Evolutionary conservation across 768 basidiomycete species (phyloP).

Genomic region (Calocybe cyanea): DNA sequence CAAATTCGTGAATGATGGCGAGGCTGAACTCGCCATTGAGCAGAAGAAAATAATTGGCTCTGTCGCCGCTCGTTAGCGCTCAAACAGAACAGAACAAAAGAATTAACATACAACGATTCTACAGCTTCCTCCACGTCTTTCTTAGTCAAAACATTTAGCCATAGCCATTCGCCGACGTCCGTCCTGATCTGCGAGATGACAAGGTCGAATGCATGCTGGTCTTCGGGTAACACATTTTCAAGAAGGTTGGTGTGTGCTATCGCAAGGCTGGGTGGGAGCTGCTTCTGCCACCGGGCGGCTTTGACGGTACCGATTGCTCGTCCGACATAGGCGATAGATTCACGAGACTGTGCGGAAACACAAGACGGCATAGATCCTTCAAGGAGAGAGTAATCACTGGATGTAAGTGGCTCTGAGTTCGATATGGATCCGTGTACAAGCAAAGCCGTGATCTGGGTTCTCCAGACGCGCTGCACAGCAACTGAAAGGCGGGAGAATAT

Average conservation of each 20-base stretch:
- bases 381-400: slow-evolving; percentile 53
- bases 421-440: slow-evolving; percentile 76
- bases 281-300: slow-evolving; percentile 72
- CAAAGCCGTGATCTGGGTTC: slow-evolving; percentile 78
- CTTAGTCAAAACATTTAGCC: slow-evolving; percentile 82
- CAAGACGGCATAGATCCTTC: slow-evolving; percentile 73
- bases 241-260: slow-evolving; percentile 62
- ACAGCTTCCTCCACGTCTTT: slow-evolving; percentile 82
- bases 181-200: slow-evolving; percentile 72
- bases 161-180: slow-evolving; percentile 90
- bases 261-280: slow-evolving; percentile 66
- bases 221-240: slow-evolving; percentile 66
- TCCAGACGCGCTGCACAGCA: slow-evolving; percentile 80
- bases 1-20: slow-evolving; percentile 82
- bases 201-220: slow-evolving; percentile 72
- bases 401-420: slow-evolving; percentile 62
- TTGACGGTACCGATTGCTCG: slow-evolving; percentile 84
- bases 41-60: slow-evolving; percentile 84
- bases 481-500: slow-evolving; percentile 69
- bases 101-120: slow-evolving; percentile 69
- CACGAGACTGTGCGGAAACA: slow-evolving; percentile 64
- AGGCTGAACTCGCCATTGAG: slow-evolving; percentile 87
- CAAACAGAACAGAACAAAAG: slow-evolving; percentile 1
- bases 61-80: slow-evolving; percentile 25
- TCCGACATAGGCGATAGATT: slow-evolving; percentile 85